Evolutionary conservation across 2,329 filamentous ascomycete species (phyloP), one percentile per base, ranked within the genome.

Genomic region (Blumeria graminis): DNA sequence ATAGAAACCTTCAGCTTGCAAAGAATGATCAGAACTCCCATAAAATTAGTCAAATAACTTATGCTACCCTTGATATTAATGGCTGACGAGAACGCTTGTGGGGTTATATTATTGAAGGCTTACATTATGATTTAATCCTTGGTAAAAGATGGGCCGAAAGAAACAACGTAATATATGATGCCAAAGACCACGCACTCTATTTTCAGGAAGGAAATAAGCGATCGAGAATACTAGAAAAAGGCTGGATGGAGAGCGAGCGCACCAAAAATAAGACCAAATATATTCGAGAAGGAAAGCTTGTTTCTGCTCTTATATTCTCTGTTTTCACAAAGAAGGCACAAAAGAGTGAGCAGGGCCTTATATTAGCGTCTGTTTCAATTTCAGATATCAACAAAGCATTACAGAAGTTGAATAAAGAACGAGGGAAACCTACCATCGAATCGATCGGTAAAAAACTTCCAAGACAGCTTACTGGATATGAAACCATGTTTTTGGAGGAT

Each of bases 111-210:
- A 52, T 35, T 35, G n/a, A 52, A 35, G 48, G 32, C 8, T 35
- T 52, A 16, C 48, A 52, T 35, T 52, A 52, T 16, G 28, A 52
- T 52, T 52, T 52, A 36, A 52, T 52, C 48, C 48, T 52, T 52
- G 48, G 48, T 8, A 35, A 52, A 36, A 11, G 11, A 18, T 52
- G 48, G 48, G 48, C 48, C 4, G 11, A 52, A 36, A 33, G 28
- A 52, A 52, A 52, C 32, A 52, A 52, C 48, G 28, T 52, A 13
- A 32, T 35, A 13, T 52, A 52, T 36, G 48, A 34, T n/a, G 48
- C 48, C 22, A 9, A 52, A n/a, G 6, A 36, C 11, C 48, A 36
- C 14, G 14, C 33, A n/a, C 18, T 51, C 28, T 51, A n/a, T 33
- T 11, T 51, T 11, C 7, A 33, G 16, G 9, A 51, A 11, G 46